Conservation (phyloP, 805 yeast genomes). For the Candida ovalis region DNA sequence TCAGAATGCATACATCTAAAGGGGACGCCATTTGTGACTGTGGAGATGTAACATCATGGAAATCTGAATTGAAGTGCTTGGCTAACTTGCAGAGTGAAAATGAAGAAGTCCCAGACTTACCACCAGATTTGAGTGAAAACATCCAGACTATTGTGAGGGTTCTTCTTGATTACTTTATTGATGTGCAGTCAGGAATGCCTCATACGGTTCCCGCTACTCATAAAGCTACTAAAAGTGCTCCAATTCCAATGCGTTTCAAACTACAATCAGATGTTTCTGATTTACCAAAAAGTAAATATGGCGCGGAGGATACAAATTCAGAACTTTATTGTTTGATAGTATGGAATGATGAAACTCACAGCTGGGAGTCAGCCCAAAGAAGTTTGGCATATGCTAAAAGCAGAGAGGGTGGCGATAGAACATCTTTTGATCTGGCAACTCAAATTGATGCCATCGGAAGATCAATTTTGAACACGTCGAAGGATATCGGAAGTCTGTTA, state of each 20-base stretch:
- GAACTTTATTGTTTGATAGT: conserved; percentile 45
- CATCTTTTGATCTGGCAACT: conserved; percentile 36
- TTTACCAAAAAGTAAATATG: conserved; percentile 33
- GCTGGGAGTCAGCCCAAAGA: conserved; percentile 34
- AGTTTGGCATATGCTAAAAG: conserved; percentile 17
- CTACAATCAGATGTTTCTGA: conserved; percentile 30
- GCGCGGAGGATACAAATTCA: conserved; percentile 34
- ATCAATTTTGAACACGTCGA: conserved; percentile 39
- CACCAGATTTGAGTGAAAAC: conserved; percentile 15
- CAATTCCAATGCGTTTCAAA: conserved; percentile 7
- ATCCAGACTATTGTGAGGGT: conserved; percentile 29
- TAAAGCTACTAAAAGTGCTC: background rate
- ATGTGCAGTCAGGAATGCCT: conserved; percentile 34
- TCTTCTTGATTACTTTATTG: conserved; percentile 39
- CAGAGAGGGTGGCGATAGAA: background rate
- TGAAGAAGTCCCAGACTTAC: conserved; percentile 11
- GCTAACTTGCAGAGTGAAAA: conserved; percentile 19
- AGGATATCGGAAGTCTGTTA: conserved; percentile 17
- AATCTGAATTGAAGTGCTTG: conserved; percentile 44
- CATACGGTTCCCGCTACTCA: conserved; percentile 20
- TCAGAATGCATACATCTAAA: conserved; percentile 45
- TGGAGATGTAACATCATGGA: conserved; percentile 69
- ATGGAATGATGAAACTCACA: conserved; percentile 81
- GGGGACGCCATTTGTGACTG: conserved; percentile 69
- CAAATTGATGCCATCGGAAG: conserved; percentile 50